Evolutionary conservation across 2,329 filamentous ascomycete genomes (phyloP).

Genomic region (Leptosphaerulina australis): DNA sequence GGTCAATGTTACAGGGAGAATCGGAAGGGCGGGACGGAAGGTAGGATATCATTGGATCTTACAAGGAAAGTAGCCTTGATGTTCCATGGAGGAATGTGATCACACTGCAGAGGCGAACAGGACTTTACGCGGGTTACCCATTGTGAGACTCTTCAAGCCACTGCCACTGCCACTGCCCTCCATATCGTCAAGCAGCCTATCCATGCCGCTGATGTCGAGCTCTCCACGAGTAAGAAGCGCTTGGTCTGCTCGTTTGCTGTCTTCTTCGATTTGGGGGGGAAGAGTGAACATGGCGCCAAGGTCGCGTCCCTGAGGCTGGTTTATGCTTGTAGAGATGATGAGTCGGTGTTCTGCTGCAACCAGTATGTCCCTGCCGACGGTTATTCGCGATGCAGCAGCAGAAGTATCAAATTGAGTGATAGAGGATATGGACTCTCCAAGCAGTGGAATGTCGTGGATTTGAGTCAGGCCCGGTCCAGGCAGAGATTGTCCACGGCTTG

Average conservation of each 20-base stretch:
- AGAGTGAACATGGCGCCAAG: constrained; percentile 38
- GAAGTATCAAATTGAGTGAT: constrained; percentile 53
- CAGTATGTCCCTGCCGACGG: constrained; percentile 52
- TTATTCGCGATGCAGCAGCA: constrained; percentile 50
- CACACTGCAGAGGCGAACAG: constrained; percentile 46
- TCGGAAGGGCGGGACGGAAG: no score
- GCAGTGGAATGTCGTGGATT: constrained; percentile 50
- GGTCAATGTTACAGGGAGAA: no score
- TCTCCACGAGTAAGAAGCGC: constrained; percentile 52
- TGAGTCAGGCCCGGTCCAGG: constrained; percentile 51
- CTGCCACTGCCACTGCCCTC: constrained; percentile 30
- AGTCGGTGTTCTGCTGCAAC: constrained; percentile 54
- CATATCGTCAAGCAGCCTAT: constrained; percentile 52
- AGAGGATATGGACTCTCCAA: constrained; percentile 52
- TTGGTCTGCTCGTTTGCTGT: constrained; percentile 47
- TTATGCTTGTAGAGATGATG: constrained; percentile 49
- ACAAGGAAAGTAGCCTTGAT: not conserved
- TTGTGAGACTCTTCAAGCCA: constrained; percentile 30
- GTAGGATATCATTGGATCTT: constrained; percentile 7
- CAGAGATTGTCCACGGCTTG: constrained; percentile 45
- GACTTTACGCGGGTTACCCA: constrained; percentile 44
- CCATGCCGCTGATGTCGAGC: constrained; percentile 57
- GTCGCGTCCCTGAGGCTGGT: constrained; percentile 38
- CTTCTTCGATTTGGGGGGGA: constrained; percentile 41
- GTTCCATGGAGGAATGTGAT: constrained; percentile 31